Conservation (phyloP, 805 yeast genomes). For the Saccharomycopsis guyanensis region DNA sequence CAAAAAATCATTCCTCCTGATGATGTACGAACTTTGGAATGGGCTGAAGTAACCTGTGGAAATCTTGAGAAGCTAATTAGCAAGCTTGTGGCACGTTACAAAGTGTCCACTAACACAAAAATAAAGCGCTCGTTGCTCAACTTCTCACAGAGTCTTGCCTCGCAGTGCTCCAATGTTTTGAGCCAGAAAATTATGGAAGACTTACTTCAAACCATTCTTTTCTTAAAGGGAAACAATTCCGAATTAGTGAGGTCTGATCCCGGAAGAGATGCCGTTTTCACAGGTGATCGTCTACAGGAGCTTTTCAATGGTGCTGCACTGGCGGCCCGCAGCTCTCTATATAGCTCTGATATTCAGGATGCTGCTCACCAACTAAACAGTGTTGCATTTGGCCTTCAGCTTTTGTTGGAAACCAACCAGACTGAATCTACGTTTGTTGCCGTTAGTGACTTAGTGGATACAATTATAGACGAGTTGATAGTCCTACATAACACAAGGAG, state of each 20-base stretch:
- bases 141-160: neutral
- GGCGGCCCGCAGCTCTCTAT: neutral
- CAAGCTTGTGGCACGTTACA: neutral
- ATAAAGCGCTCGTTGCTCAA: neutral
- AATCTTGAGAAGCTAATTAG: conserved; percentile 7
- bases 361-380: conserved; percentile 1
- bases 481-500: conserved; percentile 2
- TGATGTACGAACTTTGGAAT: neutral
- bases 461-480: conserved; percentile 4
- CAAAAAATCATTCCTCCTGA: no score
- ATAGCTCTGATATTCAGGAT: conserved; percentile 7
- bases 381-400: conserved; percentile 1
- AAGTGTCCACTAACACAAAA: neutral
- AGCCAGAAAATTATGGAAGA: neutral
- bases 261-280: neutral
- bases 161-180: conserved; percentile 4
- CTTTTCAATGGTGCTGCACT: neutral
- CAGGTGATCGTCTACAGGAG: neutral
- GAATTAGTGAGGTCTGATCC: neutral
- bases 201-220: neutral
- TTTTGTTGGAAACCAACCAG: neutral
- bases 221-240: neutral
- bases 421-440: neutral
- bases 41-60: conserved; percentile 1
- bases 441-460: neutral